These are phyloP conservation scores for Anisodus tanguticus DNA, from an alignment of 257 asterid genomes.

Conservation along the genomic window DNA sequence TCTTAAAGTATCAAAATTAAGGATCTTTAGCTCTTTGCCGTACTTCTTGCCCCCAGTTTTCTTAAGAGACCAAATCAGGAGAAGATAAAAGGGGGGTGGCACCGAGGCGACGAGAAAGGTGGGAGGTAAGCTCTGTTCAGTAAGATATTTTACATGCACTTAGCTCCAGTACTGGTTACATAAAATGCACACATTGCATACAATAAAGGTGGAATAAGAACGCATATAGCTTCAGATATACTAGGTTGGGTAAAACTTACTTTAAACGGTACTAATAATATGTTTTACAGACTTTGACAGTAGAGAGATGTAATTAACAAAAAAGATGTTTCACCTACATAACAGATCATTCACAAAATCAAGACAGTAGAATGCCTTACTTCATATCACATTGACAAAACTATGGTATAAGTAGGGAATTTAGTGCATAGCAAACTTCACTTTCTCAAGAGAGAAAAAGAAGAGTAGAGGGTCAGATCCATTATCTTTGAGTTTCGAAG, in stretches of 20 bases:
- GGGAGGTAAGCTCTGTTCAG: not conserved
- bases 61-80: not conserved
- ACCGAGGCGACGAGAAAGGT: accelerated
- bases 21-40: not conserved
- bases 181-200: too few species aligned
- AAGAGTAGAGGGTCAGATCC: not conserved
- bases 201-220: not conserved
- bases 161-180: not conserved
- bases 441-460: not conserved
- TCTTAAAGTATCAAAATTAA: slow-evolving; percentile 6
- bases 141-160: not conserved
- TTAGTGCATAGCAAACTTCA: not conserved
- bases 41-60: not conserved
- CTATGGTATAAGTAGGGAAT: not conserved
- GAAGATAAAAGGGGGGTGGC: not conserved
- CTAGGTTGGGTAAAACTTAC: not conserved
- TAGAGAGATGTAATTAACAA: not conserved
- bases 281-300: not conserved
- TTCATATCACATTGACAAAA: not conserved
- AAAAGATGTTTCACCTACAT: not conserved
- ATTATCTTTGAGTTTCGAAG: not conserved
- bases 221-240: not conserved
- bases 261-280: not conserved
- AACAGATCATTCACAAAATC: not conserved
- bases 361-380: not conserved